phyloP scores from a whole-genome alignment of 2,329 filamentous ascomycete species.

The Aspergillus eucalypticola region DNA sequence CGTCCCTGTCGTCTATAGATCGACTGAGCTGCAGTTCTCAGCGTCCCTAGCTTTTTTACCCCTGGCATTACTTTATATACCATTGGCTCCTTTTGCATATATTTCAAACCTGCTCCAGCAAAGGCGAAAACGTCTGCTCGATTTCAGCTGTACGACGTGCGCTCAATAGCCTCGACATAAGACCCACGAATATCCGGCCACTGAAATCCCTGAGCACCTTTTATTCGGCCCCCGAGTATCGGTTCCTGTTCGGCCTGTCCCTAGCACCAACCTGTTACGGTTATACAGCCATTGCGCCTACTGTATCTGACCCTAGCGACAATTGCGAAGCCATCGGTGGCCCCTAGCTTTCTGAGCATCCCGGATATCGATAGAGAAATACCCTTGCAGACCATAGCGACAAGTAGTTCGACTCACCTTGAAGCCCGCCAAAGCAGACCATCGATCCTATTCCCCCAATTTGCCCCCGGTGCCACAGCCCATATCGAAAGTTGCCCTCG shows the following conservation, averaged over 20 bases:
- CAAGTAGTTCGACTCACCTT: not conserved
- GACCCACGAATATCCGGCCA: not conserved
- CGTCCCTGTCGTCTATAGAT: conserved; percentile 12
- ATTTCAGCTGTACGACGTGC: conserved; percentile 15
- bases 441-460: not conserved
- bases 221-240: not conserved
- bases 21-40: conserved; percentile 7
- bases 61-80: conserved; percentile 14
- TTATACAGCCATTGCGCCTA: conserved; percentile 11
- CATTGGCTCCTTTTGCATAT: conserved; percentile 15
- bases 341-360: not conserved
- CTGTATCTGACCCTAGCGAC: conserved; percentile 11
- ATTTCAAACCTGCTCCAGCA: conserved; percentile 12
- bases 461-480: not conserved
- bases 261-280: not conserved
- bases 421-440: not conserved
- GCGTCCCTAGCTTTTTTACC: not conserved
- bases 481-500: not conserved
- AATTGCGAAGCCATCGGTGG: conserved; percentile 1
- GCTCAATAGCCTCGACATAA: conserved; percentile 12
- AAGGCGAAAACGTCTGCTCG: conserved; percentile 5
- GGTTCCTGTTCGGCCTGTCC: not conserved
- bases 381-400: not conserved
- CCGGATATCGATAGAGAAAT: not conserved
- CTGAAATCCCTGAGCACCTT: not conserved